Conservation (phyloP, 345 rosid genomes). For the Zanthoxylum bungeanum region DNA sequence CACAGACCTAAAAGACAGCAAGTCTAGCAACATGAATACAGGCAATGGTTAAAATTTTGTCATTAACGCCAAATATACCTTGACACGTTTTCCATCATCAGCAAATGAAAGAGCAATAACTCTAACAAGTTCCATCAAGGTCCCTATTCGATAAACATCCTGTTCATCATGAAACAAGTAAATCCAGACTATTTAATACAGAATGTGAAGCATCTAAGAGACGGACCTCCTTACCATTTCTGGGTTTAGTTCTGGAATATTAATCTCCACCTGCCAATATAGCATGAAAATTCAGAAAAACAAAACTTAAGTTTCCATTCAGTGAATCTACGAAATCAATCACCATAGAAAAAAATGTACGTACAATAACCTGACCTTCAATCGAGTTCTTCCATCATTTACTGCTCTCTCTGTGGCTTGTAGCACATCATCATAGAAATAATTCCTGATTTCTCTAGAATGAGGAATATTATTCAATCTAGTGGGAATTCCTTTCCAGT, state of each 20-base stretch:
- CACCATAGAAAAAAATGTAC: neutral
- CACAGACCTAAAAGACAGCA: slow-evolving; percentile 70
- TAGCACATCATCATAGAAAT: slow-evolving; percentile 86
- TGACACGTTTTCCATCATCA: slow-evolving; percentile 91
- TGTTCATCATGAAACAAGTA: slow-evolving; percentile 35
- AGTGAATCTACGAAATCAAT: neutral
- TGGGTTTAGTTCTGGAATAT: slow-evolving; percentile 91
- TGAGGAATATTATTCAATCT: slow-evolving; percentile 92
- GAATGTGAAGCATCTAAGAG: neutral
- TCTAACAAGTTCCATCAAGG: slow-evolving; percentile 90
- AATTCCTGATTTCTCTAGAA: slow-evolving; percentile 84
- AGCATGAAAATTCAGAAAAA: slow-evolving; percentile 3
- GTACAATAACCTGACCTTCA: slow-evolving; percentile 52
- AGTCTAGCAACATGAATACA: slow-evolving; percentile 1
- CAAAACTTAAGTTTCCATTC: neutral
- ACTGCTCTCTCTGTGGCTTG: slow-evolving; percentile 74
- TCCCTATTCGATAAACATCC: slow-evolving; percentile 99
- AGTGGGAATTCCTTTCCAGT: slow-evolving; percentile 95
- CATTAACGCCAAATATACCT: slow-evolving; percentile 42
- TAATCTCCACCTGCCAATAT: slow-evolving; percentile 75
- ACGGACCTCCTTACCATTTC: slow-evolving; percentile 61
- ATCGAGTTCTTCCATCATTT: slow-evolving; percentile 60
- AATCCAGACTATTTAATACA: slow-evolving; percentile 6
- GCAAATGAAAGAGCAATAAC: slow-evolving; percentile 84
- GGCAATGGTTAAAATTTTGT: neutral